These are phyloP conservation scores for Tricholoma terreum DNA, from an alignment of 768 basidiomycete species.

Conservation along the genomic window DNA sequence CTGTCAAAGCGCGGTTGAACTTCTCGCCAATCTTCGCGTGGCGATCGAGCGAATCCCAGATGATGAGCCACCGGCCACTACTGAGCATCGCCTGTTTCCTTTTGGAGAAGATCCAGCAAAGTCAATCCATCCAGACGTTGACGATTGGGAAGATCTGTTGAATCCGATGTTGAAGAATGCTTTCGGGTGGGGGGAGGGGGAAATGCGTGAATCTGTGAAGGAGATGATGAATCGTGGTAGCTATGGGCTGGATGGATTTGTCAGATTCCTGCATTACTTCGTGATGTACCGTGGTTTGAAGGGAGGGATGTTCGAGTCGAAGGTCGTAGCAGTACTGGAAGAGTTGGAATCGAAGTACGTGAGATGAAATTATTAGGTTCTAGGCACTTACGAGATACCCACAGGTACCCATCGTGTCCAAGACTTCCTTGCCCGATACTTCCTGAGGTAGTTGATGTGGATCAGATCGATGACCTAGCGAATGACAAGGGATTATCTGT, in stretches of 20 bases:
- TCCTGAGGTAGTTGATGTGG: not conserved
- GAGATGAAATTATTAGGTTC: not conserved
- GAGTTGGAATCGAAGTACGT: too few relatives aligned
- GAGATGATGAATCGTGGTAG: too few relatives aligned
- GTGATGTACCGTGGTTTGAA: too few relatives aligned
- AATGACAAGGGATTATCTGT: not conserved
- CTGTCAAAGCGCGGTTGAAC: not conserved
- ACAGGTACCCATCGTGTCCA: not conserved
- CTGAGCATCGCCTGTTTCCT: not conserved
- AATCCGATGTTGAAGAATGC: not conserved
- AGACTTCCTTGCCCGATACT: not conserved
- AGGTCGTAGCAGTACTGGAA: too few relatives aligned
- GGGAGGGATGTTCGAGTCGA: not conserved
- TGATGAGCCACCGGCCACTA: not conserved
- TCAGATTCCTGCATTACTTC: too few relatives aligned
- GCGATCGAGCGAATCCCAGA: not conserved
- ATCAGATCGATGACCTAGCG: not conserved
- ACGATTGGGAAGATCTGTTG: not conserved
- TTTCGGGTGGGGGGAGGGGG: not conserved
- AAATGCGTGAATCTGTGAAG: not conserved
- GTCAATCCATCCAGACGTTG: not conserved
- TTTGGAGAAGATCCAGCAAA: not conserved
- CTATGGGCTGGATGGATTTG: too few relatives aligned
- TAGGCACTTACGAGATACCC: not conserved
- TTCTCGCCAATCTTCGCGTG: not conserved